These are phyloP conservation scores for Myrica gale DNA, from an alignment of 306 rosid genomes.

Conservation along the genomic window DNA sequence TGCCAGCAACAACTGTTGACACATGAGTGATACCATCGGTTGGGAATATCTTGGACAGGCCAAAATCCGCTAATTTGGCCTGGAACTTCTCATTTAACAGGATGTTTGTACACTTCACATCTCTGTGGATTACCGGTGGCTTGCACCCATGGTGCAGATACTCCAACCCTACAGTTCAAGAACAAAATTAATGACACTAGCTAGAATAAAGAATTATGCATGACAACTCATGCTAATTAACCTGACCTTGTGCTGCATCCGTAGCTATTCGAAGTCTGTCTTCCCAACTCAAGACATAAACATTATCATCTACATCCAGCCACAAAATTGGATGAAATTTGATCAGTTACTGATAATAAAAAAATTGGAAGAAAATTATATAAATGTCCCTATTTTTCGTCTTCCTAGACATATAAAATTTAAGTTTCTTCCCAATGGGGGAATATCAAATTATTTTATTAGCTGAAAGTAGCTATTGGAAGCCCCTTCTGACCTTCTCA, in stretches of 20 bases:
- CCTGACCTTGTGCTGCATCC: conserved; percentile 49
- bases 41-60: conserved; percentile 34
- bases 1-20: conserved; percentile 38
- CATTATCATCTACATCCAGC: conserved; percentile 7
- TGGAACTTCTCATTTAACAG: conserved; percentile 38
- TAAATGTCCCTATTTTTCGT: background rate
- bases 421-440: background rate
- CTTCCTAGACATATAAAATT: no score
- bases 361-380: no score
- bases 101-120: conserved; percentile 52
- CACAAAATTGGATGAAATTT: background rate
- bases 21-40: conserved; percentile 29
- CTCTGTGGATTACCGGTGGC: conserved; percentile 49
- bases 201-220: background rate
- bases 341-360: background rate
- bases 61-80: conserved; percentile 52
- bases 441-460: background rate
- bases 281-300: conserved; percentile 42
- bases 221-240: conserved; percentile 2
- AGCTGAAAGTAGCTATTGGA: background rate
- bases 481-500: background rate
- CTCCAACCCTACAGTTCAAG: conserved; percentile 42
- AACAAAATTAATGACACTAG: background rate
- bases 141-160: conserved; percentile 53
- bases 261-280: conserved; percentile 45